These are phyloP conservation scores for Warburgia ugandensis DNA, from an alignment of 164 flowering plant species.

Conservation along the genomic window DNA sequence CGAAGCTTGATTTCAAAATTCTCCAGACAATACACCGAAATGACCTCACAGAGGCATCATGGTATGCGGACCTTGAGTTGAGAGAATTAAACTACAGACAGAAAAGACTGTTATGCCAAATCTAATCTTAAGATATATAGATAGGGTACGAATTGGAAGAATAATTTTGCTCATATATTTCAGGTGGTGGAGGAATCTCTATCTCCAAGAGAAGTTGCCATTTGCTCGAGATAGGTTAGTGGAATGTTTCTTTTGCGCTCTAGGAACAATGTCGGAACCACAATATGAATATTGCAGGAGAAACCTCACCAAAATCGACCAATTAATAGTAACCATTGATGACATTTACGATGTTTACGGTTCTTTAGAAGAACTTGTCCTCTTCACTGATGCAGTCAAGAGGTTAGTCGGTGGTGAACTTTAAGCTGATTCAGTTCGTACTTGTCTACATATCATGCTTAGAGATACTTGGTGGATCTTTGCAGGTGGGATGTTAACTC, in stretches of 20 bases:
- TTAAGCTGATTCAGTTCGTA: too few species aligned
- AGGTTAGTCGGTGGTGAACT: too few species aligned
- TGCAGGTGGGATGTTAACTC: constrained; percentile 4
- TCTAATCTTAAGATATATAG: too few species aligned
- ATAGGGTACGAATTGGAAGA: background rate
- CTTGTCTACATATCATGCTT: background rate
- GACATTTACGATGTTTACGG: constrained; percentile 60
- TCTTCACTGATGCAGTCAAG: constrained; percentile 42
- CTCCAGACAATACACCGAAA: constrained; percentile 12
- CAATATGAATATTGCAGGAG: constrained; percentile 24
- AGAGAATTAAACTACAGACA: too few species aligned
- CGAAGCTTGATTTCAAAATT: constrained; percentile 14
- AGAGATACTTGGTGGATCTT: background rate
- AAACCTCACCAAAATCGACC: constrained; percentile 35
- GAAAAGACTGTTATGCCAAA: too few species aligned
- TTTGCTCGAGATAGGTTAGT: constrained; percentile 42
- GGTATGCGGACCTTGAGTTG: too few species aligned
- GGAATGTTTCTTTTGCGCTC: constrained; percentile 44
- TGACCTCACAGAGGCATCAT: constrained; percentile 9
- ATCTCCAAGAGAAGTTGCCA: constrained; percentile 28
- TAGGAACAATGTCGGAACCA: constrained; percentile 28
- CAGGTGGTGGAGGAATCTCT: constrained; percentile 54
- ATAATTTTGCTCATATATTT: background rate
- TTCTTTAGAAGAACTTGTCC: constrained; percentile 32
- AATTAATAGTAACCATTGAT: constrained; percentile 42